Evolutionary conservation across 805 yeast genomes (phyloP).

Genomic region (Isabelozyma rhagii): DNA sequence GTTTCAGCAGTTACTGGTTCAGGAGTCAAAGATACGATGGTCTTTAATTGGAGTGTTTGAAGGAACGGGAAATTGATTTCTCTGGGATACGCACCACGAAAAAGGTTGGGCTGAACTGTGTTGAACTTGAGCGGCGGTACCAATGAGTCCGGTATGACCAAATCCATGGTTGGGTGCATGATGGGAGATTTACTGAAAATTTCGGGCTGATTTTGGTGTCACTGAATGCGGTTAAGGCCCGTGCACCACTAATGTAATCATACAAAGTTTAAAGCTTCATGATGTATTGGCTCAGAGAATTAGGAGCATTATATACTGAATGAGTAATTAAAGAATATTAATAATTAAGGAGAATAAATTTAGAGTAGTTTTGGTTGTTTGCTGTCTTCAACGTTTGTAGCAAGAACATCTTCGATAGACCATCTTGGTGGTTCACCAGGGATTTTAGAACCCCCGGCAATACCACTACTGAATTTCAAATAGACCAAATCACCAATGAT

Average conservation of each 20-base stretch:
- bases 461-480: conserved; percentile 75
- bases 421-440: conserved; percentile 65
- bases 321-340: neutral
- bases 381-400: conserved; percentile 66
- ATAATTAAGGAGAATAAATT: neutral
- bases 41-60: conserved; percentile 58
- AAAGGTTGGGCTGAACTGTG: conserved; percentile 63
- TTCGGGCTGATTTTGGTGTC: too few relatives aligned
- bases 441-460: conserved; percentile 64
- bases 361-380: conserved; percentile 25
- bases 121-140: conserved; percentile 82
- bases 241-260: neutral
- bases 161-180: neutral
- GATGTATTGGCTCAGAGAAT: neutral
- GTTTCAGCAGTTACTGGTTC: conserved; percentile 56
- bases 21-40: conserved; percentile 79
- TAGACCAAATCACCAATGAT: conserved; percentile 75
- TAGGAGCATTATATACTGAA: neutral
- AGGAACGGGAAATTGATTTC: conserved; percentile 69
- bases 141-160: conserved; percentile 19
- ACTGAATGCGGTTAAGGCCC: neutral
- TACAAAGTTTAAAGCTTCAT: neutral
- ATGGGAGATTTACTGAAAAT: too few relatives aligned
- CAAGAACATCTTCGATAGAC: conserved; percentile 74
- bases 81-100: conserved; percentile 86